A percentile compares a stretch with the other conserved stretches of the same genome.
phyloP scores from a whole-genome alignment of 2,329 filamentous ascomycete genomes.

The Colletotrichum orchidophilum region DNA sequence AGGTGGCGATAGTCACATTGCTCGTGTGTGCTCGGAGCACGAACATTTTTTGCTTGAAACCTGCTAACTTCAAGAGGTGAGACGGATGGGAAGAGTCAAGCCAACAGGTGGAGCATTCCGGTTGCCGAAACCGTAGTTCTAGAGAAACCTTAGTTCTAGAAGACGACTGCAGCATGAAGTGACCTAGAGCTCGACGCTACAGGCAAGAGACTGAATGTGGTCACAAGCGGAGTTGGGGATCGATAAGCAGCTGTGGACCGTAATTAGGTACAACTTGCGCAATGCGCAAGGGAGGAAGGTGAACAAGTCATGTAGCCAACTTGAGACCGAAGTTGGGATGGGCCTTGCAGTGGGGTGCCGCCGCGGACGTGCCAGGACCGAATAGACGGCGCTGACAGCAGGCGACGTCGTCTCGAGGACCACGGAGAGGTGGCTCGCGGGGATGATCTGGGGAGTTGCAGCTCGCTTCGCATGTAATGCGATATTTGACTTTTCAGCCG shows the following conservation, averaged over 20 bases:
- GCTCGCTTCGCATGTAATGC: background rate
- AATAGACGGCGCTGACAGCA: background rate
- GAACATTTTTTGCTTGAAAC: background rate
- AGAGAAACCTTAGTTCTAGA: too few relatives aligned
- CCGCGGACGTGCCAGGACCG: background rate
- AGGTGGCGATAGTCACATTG: background rate
- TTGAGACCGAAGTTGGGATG: slow-evolving; percentile 3
- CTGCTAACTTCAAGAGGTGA: background rate
- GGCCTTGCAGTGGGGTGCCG: background rate
- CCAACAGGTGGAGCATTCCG: too few relatives aligned
- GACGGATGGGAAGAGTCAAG: background rate
- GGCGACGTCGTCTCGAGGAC: background rate
- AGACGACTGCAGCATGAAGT: background rate
- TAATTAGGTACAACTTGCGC: background rate
- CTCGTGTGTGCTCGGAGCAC: background rate
- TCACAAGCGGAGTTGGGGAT: background rate
- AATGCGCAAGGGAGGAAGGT: background rate
- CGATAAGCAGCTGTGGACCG: background rate
- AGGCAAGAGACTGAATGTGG: background rate
- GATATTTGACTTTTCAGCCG: background rate
- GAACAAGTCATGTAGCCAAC: background rate
- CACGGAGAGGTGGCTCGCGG: background rate
- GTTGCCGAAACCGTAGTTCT: too few relatives aligned
- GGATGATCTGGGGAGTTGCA: background rate
- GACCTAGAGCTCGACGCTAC: background rate